These are phyloP conservation scores for Amoeboaphelidium occidentale DNA, from an alignment of 371 early-diverging fungal species.

Conservation along the genomic window DNA sequence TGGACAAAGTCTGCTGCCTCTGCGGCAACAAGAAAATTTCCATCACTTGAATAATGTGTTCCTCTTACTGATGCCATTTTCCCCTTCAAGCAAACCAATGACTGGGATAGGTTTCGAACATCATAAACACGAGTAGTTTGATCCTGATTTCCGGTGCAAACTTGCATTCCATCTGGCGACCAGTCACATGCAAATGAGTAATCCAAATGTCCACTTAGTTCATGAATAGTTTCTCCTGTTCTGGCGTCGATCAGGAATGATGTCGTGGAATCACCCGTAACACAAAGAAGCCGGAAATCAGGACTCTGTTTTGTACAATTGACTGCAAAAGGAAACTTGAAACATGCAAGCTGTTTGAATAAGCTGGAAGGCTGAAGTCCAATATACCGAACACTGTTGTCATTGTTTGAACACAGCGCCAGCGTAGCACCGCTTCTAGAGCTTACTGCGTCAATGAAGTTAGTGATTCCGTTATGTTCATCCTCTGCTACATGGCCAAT, in stretches of 20 bases:
- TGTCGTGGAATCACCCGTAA: background rate
- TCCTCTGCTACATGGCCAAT: background rate
- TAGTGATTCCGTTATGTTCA: background rate
- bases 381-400: background rate
- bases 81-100: slow-evolving; percentile 30
- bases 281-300: background rate
- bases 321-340: background rate
- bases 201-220: slow-evolving; percentile 36
- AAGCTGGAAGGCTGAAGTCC: background rate
- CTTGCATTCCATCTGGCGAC: slow-evolving; percentile 35
- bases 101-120: slow-evolving; percentile 25
- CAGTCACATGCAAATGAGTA: slow-evolving; percentile 59
- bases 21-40: slow-evolving; percentile 36
- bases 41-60: slow-evolving; percentile 39
- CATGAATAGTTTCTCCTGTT: slow-evolving; percentile 9
- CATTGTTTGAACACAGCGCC: background rate
- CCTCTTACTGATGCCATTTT: slow-evolving; percentile 49
- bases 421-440: background rate
- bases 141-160: slow-evolving; percentile 69
- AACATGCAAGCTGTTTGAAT: background rate
- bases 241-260: background rate
- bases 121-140: slow-evolving; percentile 42
- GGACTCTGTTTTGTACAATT: background rate
- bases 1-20: slow-evolving; percentile 50
- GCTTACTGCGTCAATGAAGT: background rate